phyloP scores from a whole-genome alignment of 2,329 filamentous ascomycete species.

The Sclerotinia glacialis region DNA sequence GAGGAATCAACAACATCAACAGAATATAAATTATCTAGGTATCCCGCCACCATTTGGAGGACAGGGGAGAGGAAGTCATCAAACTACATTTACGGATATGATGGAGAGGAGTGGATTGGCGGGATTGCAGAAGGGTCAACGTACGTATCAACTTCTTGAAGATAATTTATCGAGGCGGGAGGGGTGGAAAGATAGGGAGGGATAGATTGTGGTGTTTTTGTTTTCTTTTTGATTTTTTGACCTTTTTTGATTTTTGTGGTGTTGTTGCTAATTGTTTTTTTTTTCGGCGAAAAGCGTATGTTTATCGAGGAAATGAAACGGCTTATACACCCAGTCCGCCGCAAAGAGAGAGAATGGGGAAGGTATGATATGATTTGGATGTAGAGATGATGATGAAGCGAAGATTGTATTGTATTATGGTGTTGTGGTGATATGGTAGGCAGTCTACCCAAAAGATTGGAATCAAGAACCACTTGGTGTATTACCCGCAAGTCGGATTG shows the following conservation, averaged over 20 bases:
- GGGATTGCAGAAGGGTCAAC: conserved; percentile 39
- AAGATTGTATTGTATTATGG: not conserved
- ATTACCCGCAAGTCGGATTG: too few relatives aligned
- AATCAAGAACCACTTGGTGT: not conserved
- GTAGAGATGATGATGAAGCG: not conserved
- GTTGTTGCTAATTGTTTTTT: conserved; percentile 11
- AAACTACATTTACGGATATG: conserved; percentile 52
- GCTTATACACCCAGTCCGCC: conserved; percentile 18
- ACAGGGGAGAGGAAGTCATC: conserved; percentile 25
- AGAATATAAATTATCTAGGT: conserved; percentile 6
- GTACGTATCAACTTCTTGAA: conserved; percentile 29
- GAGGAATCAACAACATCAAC: conserved; percentile 11
- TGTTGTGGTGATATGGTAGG: not conserved
- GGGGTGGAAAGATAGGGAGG: not conserved
- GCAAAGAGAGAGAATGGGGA: not conserved
- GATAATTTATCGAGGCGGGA: conserved; percentile 3
- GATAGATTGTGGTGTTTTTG: not conserved
- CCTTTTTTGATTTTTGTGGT: not conserved
- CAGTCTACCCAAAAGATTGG: not conserved
- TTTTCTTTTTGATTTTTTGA: not conserved
- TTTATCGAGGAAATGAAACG: conserved; percentile 18
- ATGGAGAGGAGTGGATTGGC: conserved; percentile 48
- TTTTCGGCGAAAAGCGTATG: conserved; percentile 16
- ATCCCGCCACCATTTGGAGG: not conserved
- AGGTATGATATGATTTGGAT: not conserved